Base-by-base conservation (phyloP, 257 asterid species). In the Voacanga thouarsii region DNA sequence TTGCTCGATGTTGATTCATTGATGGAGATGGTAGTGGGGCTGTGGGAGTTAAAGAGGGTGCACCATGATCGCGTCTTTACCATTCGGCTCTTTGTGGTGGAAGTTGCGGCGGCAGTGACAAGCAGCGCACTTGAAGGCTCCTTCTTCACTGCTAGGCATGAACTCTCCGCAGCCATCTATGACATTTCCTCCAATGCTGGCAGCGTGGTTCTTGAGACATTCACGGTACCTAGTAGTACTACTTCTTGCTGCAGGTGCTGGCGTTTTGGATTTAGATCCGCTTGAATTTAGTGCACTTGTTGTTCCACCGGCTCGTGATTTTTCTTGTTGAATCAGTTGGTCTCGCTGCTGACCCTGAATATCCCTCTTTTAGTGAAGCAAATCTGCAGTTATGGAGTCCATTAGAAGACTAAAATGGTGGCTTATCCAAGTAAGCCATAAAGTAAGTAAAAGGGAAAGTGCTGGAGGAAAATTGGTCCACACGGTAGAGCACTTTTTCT, bases 121-220 rank as follows among this genome's bases (percentile, higher is more conserved):
- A 80, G 97, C 99, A 53, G 99, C 99, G 83, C 98, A 95, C 21
- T 86, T 95, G 15, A 95, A 86, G 18, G 98, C 94, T 0, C 98
- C 99, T 3, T 92, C 94, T 11, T 84, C 94, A 9, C 99, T 98
- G 80, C 88, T 77, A 3, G 97, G 98, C 98, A 94, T 94, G 82
- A 94, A 94, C 69, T 94, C 98, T 7, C 98, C 97, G 88, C 99
- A 95, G 12, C 99, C 99, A 70, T 95, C 99, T 30, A 93, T 92
- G 74, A 92, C 96, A 80, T 83, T 88, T n/a, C 97, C 97, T 57
- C 99, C 99, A 47, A 87, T 85, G 71, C 66, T 87, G 39, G 98
- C 99, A 21, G 99, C 99, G 79, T 94, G 99, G 82, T 94, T 94
- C 86, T 92, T 94, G 16, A 88, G 80, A 76, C 99, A 94, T 74